Base-by-base conservation (phyloP, 805 yeast species). In the Teunomyces aglyptinius region DNA sequence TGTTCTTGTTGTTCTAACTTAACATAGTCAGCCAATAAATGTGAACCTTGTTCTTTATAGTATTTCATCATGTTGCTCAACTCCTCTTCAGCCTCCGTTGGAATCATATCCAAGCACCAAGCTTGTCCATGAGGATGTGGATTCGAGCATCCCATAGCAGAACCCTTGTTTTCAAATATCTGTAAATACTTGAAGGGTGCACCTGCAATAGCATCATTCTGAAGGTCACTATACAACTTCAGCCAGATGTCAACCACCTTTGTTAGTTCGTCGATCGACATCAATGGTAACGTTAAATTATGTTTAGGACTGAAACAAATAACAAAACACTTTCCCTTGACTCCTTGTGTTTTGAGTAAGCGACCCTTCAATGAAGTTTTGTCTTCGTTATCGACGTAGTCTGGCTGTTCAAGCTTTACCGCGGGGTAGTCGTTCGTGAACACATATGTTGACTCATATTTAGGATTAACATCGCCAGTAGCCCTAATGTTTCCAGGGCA, bases 101-200 rank as follows among this genome's bases (percentile, higher is more conserved):
- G 91, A 11, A 84, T 67, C 5, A 73, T 63, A 51, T 77, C 83
- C 46, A 84, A 70, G 63, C 85, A 80, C 92, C 92, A 85, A 11
- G 86, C 88, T 66, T 85, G 92, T 22, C 91, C 89, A 58, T 85
- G 92, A 6, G 91, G 90, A 64, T 85, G 92, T 2, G 89, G 85
- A 58, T 85, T 85, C 3, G 89, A 84, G 58, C 91, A 85, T 33
- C 91, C 91, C 91, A 85, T 85, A 5, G 87, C 85, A 35, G 82
- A 71, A 26, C 91, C 91, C 63, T 85, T 85, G 61, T 85, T 85
- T 61, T 85, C 92, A 59, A 85, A 85, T 32, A 85, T 82, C 65
- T 85, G 90, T 49, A 85, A 64, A 63, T 85, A 84, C 51, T 73
- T 73, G 59, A 60, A 78, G 26, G 85, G 80, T 4, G 70, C 71